Conservation (phyloP, 2,329 filamentous ascomycete genomes). For the Aotearoamyces nothofagi region DNA sequence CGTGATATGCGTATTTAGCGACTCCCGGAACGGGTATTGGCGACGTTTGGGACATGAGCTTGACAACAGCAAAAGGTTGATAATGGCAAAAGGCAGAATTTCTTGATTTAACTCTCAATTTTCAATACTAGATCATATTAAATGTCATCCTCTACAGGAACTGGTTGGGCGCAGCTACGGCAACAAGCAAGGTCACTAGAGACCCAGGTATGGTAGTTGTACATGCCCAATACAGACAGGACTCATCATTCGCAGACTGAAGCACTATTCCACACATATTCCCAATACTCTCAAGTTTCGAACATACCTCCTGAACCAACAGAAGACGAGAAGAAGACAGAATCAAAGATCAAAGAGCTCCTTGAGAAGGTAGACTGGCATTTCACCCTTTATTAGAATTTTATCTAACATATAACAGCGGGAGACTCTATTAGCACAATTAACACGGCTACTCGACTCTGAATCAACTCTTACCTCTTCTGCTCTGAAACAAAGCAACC, state of each 20-base stretch:
- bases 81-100: too few species aligned
- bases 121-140: too few species aligned
- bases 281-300: slow-evolving; percentile 71
- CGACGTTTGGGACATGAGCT: too few species aligned
- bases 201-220: slow-evolving; percentile 60
- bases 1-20: too few species aligned
- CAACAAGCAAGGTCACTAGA: slow-evolving; percentile 84
- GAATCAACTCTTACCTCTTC: slow-evolving; percentile 78
- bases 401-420: slow-evolving; percentile 37
- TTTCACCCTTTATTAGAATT: neutral
- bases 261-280: slow-evolving; percentile 69
- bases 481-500: slow-evolving; percentile 92
- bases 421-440: slow-evolving; percentile 65
- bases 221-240: slow-evolving; percentile 1
- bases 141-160: slow-evolving; percentile 18
- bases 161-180: slow-evolving; percentile 82
- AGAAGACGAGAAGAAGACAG: slow-evolving; percentile 67
- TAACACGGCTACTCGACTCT: slow-evolving; percentile 81
- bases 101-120: too few species aligned
- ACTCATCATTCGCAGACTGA: slow-evolving; percentile 49
- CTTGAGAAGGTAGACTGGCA: slow-evolving; percentile 61
- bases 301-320: slow-evolving; percentile 72
- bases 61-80: too few species aligned
- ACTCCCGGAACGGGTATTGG: too few species aligned
- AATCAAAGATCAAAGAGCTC: slow-evolving; percentile 70